Evolutionary conservation across 352 stramenopile genomes (phyloP), one percentile per base, ranked within the genome.

Genomic region (Globisporangium lucens): DNA sequence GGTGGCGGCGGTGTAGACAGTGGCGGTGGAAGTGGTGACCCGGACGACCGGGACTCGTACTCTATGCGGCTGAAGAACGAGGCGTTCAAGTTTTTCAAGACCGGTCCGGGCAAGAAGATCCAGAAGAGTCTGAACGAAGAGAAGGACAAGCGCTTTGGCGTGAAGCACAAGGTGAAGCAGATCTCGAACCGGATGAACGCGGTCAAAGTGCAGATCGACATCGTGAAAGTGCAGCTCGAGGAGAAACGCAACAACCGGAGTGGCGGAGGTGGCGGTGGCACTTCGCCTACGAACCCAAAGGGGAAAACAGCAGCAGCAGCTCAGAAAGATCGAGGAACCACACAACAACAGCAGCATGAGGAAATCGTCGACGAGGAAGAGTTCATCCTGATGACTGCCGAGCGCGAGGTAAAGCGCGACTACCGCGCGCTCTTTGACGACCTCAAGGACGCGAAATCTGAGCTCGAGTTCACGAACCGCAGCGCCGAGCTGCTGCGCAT

Each of bases 301-400:
- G 8, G 8, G 6, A 49, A 38, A 49, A 12, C 35, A 15, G 4
- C 10, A 17, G 47, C 12, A 52, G 15, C 15, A 52, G 33, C 35
- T 38, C 35, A 38, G 35, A 38, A 38, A 38, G 35, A 38, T 38
- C 35, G 35, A 38, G 35, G 35, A 12, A 12, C 8, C 15, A 69
- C 24, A 55, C 53, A 17, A 49, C 69, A 75, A 55, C 71, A 82
- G 13, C 69, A 71, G 17, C 75, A 73, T 17, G 87, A 97, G 1
- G 79, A 95, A 58, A 77, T 98, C 35, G 87, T 98, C 24, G 93
- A 98, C 61, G 92, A 98, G 68, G 93, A 98, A 73, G 93, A 98
- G 67, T 98, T 97, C 59, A 71, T 93, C 12, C 65, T 97, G 15
- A 93, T 96, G 84, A 91, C 82, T 24, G 67, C 82, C 9, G 89